Evolutionary conservation across 2,329 filamentous ascomycete species (phyloP), one percentile per base, ranked within the genome.

Genomic region (Rutstroemia sydowiana): DNA sequence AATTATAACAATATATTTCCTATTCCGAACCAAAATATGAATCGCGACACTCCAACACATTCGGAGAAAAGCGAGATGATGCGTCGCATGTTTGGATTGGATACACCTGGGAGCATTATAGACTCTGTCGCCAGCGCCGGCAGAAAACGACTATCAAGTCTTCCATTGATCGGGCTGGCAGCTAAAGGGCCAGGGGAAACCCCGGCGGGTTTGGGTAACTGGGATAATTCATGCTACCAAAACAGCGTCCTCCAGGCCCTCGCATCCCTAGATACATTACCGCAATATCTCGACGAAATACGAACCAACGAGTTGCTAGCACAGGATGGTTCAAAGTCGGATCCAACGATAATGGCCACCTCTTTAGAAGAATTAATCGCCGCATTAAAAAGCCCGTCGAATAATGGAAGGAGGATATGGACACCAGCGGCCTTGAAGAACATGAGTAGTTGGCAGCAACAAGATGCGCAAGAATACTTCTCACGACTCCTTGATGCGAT

Each of bases 401-500:
- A 90, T 61, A 84, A 88, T 55, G 88, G 88, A 7, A 78, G 76
- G 61, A 85, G 84, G 18, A 73, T 96, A 13, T 95, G 88, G 88
- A 90, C 90, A 6, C 87, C 88, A 0, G 73, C 78, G 0, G 81
- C 85, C 50, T 73, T 96, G 42, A 95, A 95, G 69, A 91, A 84
- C 9, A 95, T 97, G 85, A 92, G 85, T 68, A 95, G 88, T 28
- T 95, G 87, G 81, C 87, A 95, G 60, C 93, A 97, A 66, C 93
- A 98, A 69, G 93, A 98, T 70, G 93, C 93, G 5, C 93, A 97
- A 66, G 93, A 98, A 68, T 98, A 97, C 68, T 96, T 88, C 63
- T 92, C 89, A 14, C 95, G 92, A 63, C 76, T 98, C 13, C 69
- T 96, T 44, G 89, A 92, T 59, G 84, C 91, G 61, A 74, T 95